phyloP scores from a whole-genome alignment of 768 basidiomycete genomes.

The Tylopilus felleus region DNA sequence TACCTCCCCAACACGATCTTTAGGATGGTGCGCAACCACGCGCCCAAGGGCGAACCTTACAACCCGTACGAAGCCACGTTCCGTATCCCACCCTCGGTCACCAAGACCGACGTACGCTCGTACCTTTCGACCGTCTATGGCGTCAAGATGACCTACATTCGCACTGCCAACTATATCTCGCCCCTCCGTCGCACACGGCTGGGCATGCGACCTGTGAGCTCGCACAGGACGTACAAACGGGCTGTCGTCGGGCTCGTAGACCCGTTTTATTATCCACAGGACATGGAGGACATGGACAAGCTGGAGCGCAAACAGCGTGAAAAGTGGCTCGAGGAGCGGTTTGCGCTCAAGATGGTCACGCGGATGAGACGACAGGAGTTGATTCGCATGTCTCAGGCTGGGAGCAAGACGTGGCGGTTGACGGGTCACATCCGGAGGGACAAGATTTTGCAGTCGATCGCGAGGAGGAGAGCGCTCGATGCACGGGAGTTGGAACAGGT shows the following conservation, averaged over 20 bases:
- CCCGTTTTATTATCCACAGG: conserved; percentile 90
- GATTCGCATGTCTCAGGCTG: conserved; percentile 35
- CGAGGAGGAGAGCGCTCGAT: conserved; percentile 43
- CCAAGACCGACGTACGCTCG: conserved; percentile 88
- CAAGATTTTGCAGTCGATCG: conserved; percentile 50
- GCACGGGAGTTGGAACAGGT: conserved; percentile 39
- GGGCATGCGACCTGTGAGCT: conserved; percentile 30
- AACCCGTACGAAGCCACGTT: conserved; percentile 96
- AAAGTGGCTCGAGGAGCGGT: conserved; percentile 62
- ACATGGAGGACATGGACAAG: conserved; percentile 71
- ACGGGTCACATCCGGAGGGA: conserved; percentile 41
- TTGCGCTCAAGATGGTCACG: conserved; percentile 40
- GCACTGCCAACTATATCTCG: conserved; percentile 86
- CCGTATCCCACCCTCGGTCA: conserved; percentile 83
- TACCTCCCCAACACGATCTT: conserved; percentile 90
- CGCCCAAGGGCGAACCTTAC: conserved; percentile 72
- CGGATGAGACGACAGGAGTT: conserved; percentile 32
- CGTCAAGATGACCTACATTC: conserved; percentile 87
- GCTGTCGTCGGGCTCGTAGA: conserved; percentile 89
- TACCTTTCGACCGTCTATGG: conserved; percentile 86
- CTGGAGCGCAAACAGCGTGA: conserved; percentile 52
- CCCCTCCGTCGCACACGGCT: conserved; percentile 38
- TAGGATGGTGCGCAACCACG: conserved; percentile 79
- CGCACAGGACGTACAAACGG: conserved; percentile 74
- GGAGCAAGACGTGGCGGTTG: conserved; percentile 38